Evolutionary conservation across 2,329 filamentous ascomycete genomes (phyloP), one percentile per base, ranked within the genome.

Genomic region (Colletotrichum euphorbiae): DNA sequence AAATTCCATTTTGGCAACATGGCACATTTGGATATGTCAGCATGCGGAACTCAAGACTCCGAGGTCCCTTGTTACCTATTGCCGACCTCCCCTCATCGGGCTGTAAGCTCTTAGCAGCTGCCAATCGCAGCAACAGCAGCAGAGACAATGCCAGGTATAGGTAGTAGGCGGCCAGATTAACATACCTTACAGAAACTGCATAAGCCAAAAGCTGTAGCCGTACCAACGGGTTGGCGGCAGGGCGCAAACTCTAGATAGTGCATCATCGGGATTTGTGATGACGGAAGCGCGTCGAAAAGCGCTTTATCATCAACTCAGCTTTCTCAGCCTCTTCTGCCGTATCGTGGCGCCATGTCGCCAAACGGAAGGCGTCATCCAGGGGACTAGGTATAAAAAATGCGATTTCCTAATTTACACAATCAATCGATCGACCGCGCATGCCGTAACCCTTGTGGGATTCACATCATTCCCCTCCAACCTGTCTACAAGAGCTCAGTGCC

Each of bases 251-350:
- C 31, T 36, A 48, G 40, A 42, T 65, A 46, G 48, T 54, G 60
- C 65, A 65, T 59, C 68, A 70, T 64, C 40, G 28, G 64, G 58
- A 57, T 68, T 64, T 55, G 59, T 46, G 43, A 70, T 70, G 68
- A 70, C 59, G 59, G 68, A 70, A 70, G 65, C 43, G 9, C 48
- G 36, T 70, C 64, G 68, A 70, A 69, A n/a, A 28, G 21, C 48
- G 4, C 40, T 57, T 58, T 31, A 62, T 70, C 40, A 55, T 13
- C 52, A 64, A 54, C 50, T 36, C 42, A 15, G 65, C 31, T 62
- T 62, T 52, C 43, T 48, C 62, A 61, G 55, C 62, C 40, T 43
- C 48, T 15, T 24, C 6, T 8, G 1, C 58, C 11, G 40, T 24
- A 21, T 54, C 40, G 55, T 31, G 38, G 55, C 55, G 62, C 62